Conservation (phyloP, 805 yeast species). For the Metschnikowia reukaufii region DNA sequence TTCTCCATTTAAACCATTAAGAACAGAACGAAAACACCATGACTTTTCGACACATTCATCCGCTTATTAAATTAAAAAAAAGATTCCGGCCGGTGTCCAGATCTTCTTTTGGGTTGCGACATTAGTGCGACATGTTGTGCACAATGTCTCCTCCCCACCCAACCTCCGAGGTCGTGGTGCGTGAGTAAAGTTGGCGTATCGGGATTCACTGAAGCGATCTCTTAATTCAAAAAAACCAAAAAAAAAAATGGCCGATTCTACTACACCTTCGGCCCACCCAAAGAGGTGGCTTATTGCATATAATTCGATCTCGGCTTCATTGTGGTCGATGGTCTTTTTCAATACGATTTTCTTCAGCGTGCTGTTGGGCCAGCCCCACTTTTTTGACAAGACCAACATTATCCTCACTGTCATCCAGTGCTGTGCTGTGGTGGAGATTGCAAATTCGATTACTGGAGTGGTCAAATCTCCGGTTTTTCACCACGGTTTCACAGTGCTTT, state of each 20-base stretch:
- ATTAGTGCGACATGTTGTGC: not conserved
- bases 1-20: too few species aligned
- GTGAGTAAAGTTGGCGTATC: too few species aligned
- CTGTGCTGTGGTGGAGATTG: slow-evolving; percentile 75
- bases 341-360: slow-evolving; percentile 37
- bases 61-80: too few species aligned
- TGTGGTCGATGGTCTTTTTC: slow-evolving; percentile 43
- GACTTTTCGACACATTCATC: too few species aligned
- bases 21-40: too few species aligned
- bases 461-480: slow-evolving; percentile 83
- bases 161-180: too few species aligned
- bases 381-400: slow-evolving; percentile 58
- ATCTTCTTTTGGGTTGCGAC: not conserved
- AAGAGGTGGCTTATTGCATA: slow-evolving; percentile 42
- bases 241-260: not conserved
- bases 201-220: too few species aligned
- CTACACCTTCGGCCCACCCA: slow-evolving; percentile 18
- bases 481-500: slow-evolving; percentile 87
- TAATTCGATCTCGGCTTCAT: slow-evolving; percentile 42
- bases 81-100: too few species aligned
- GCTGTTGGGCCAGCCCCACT: slow-evolving; percentile 60
- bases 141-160: too few species aligned
- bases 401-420: slow-evolving; percentile 70
- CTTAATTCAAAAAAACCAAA: not conserved
- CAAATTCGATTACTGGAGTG: slow-evolving; percentile 73